Evolutionary conservation across 179 eudicot species (phyloP).

Genomic region (Dionaea muscipula): DNA sequence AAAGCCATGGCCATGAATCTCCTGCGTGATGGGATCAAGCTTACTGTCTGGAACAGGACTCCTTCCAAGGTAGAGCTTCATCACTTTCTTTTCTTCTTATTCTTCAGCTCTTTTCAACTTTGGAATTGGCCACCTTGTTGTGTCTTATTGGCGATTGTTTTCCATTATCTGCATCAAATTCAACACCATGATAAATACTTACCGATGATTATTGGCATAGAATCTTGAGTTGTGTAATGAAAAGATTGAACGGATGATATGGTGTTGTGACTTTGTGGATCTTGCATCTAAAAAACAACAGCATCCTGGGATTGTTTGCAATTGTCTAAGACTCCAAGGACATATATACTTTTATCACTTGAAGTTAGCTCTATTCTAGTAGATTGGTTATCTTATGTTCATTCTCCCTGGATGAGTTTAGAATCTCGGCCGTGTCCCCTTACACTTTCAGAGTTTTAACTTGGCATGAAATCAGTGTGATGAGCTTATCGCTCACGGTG

Average conservation of each 20-base stretch:
- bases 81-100: constrained; percentile 3
- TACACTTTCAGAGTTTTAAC: neutral
- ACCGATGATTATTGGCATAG: neutral
- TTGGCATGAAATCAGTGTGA: constrained; percentile 49
- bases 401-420: neutral
- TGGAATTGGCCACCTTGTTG: too few relatives aligned
- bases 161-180: neutral
- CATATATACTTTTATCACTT: too few relatives aligned
- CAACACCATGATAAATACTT: neutral
- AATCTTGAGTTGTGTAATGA: neutral
- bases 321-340: too few relatives aligned
- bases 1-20: constrained; percentile 95
- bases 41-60: constrained; percentile 94
- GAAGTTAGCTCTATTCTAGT: too few relatives aligned
- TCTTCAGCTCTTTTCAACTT: neutral
- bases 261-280: neutral
- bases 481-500: constrained; percentile 82
- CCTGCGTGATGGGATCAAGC: constrained; percentile 66
- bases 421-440: neutral
- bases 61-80: constrained; percentile 53
- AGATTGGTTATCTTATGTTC: too few relatives aligned
- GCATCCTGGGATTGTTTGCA: too few relatives aligned
- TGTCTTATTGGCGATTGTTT: neutral
- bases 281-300: neutral
- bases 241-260: neutral